Percentiles rank a stretch among this genome's conserved stretches.
Evolutionary conservation across 768 basidiomycete species (phyloP).

Genomic region (Lentinula sp.): DNA sequence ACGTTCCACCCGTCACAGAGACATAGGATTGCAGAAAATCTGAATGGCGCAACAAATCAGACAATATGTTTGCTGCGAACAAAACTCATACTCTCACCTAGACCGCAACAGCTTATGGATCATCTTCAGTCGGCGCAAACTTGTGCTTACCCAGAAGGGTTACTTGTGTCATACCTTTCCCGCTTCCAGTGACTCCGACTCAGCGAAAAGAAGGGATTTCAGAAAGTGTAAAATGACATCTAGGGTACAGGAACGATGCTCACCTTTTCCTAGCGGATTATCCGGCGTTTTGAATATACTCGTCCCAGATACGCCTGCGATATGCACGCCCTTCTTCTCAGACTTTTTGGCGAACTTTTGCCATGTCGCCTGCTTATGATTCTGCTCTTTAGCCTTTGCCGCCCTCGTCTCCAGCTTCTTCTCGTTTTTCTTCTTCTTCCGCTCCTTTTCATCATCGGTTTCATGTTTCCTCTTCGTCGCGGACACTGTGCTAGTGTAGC

Average conservation of each 20-base stretch:
- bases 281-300: conserved; percentile 95
- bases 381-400: conserved; percentile 85
- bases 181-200: conserved; percentile 92
- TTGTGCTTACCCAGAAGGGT: conserved; percentile 70
- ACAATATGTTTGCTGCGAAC: neutral
- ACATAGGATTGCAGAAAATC: neutral
- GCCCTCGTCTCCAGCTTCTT: conserved; percentile 83
- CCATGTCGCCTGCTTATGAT: conserved; percentile 79
- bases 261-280: conserved; percentile 82
- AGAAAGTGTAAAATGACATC: conserved; percentile 10
- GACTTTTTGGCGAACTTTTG: conserved; percentile 95
- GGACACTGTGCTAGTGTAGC: conserved; percentile 38
- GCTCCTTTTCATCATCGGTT: conserved; percentile 81
- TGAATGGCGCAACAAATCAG: neutral
- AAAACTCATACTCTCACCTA: neutral
- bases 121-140: conserved; percentile 49
- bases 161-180: conserved; percentile 83
- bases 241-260: conserved; percentile 21
- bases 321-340: conserved; percentile 88
- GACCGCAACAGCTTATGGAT: conserved; percentile 15
- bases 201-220: conserved; percentile 7
- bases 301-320: conserved; percentile 82
- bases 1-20: neutral
- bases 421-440: conserved; percentile 94
- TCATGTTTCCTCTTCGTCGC: conserved; percentile 73